Conservation (phyloP, 2,329 filamentous ascomycete species). For the Talaromyces sp. region DNA sequence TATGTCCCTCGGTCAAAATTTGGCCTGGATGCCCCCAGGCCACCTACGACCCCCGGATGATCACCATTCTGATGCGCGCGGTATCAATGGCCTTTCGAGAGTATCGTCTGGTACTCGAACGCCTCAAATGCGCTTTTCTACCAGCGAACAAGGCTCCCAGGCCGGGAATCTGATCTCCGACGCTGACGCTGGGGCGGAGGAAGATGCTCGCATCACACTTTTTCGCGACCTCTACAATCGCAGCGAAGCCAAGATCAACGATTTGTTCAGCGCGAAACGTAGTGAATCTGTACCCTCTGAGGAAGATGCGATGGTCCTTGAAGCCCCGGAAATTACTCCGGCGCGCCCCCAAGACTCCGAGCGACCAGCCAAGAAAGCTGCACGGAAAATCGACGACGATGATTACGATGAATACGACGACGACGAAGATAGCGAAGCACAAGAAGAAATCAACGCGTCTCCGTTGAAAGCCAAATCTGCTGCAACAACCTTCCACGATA, state of each 20-base stretch:
- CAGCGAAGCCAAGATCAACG: constrained; percentile 71
- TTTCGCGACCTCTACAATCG: constrained; percentile 76
- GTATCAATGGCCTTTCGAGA: constrained; percentile 44
- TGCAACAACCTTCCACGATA: constrained; percentile 54
- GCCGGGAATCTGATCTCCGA: constrained; percentile 49
- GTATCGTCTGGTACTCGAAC: constrained; percentile 44
- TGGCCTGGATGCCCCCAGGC: constrained; percentile 63
- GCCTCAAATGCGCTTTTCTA: constrained; percentile 43
- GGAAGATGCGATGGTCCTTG: constrained; percentile 50
- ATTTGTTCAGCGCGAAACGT: constrained; percentile 62
- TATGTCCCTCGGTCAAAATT: constrained; percentile 67
- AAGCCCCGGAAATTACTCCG: constrained; percentile 27
- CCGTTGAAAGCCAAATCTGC: constrained; percentile 52
- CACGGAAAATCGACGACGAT: constrained; percentile 74
- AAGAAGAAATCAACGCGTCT: constrained; percentile 37
- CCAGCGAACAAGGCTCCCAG: constrained; percentile 46
- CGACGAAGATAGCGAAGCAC: constrained; percentile 55
- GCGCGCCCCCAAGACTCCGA: constrained; percentile 51
- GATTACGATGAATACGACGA: constrained; percentile 68
- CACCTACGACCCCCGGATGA: constrained; percentile 62
- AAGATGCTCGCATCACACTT: constrained; percentile 64
- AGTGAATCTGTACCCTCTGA: constrained; percentile 29
- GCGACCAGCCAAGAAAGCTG: constrained; percentile 54
- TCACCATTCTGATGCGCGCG: constrained; percentile 40
- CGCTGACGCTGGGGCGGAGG: constrained; percentile 60